Evolutionary conservation across 176 grass and related monocot genomes (phyloP).

Genomic region (maize (Zea mays)): DNA sequence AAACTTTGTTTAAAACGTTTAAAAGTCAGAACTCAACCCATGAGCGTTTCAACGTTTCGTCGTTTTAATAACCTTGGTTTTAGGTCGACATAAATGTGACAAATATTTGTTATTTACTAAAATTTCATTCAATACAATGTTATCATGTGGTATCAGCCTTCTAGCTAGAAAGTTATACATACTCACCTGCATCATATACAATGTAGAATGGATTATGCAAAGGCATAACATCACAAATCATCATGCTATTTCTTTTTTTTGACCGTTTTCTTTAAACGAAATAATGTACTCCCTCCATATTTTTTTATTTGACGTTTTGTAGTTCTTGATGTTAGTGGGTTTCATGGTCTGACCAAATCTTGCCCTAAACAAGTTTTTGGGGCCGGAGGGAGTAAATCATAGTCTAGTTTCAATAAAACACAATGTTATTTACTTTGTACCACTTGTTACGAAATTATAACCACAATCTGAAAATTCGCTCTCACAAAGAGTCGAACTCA

Average conservation of each 20-base stretch:
- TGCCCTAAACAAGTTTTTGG: too few relatives aligned
- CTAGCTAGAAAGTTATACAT: neutral
- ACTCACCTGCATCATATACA: neutral
- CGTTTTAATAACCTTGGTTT: too few relatives aligned
- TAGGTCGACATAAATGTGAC: neutral
- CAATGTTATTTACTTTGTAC: too few relatives aligned
- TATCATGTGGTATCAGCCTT: neutral
- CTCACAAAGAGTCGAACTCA: too few relatives aligned
- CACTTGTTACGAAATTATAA: too few relatives aligned
- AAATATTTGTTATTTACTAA: neutral
- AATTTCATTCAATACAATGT: neutral
- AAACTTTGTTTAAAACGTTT: too few relatives aligned
- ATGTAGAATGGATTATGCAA: neutral
- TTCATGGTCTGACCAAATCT: neutral
- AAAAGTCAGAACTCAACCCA: too few relatives aligned
- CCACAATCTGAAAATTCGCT: too few relatives aligned
- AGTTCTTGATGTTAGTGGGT: neutral
- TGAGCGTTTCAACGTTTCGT: too few relatives aligned
- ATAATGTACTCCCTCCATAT: too few relatives aligned
- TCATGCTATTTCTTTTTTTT: neutral
- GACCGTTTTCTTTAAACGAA: neutral
- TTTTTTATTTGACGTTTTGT: too few relatives aligned
- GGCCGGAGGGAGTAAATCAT: neutral
- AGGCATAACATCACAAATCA: neutral
- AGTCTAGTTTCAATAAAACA: conserved; percentile 1